Percentiles rank a stretch among this genome's conserved stretches.
phyloP scores from a whole-genome alignment of 169 alveolate species.

The Perkinsus olseni region DNA sequence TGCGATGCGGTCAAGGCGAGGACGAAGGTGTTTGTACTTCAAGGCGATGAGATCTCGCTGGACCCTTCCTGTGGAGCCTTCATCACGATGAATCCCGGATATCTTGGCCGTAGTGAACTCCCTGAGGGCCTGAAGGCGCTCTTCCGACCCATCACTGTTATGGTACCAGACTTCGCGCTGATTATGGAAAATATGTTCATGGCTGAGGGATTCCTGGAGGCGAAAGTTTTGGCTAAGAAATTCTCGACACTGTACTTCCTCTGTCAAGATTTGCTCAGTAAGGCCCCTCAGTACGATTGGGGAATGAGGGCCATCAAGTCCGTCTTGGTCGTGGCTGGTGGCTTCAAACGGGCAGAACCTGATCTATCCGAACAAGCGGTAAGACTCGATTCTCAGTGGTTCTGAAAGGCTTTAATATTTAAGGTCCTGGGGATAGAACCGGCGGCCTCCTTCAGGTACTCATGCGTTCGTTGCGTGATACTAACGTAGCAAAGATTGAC shows the following conservation, averaged over 20 bases:
- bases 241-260: slow-evolving; percentile 82
- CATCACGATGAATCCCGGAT: slow-evolving; percentile 92
- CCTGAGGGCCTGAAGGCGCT: slow-evolving; percentile 90
- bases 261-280: slow-evolving; percentile 79
- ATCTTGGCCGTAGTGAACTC: slow-evolving; percentile 88
- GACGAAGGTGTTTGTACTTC: slow-evolving; percentile 66
- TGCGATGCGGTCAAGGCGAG: slow-evolving; percentile 80
- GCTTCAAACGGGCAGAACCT: slow-evolving; percentile 86
- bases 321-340: slow-evolving; percentile 92
- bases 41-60: slow-evolving; percentile 81
- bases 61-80: slow-evolving; percentile 89
- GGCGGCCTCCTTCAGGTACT: slow-evolving; percentile 32
- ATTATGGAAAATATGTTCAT: slow-evolving; percentile 92
- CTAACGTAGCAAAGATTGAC: slow-evolving; percentile 82
- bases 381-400: slow-evolving; percentile 2
- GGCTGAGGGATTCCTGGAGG: slow-evolving; percentile 94
- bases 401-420: too few relatives aligned
- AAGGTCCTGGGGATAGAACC: too few relatives aligned
- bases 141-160: slow-evolving; percentile 89
- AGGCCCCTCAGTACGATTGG: slow-evolving; percentile 91
- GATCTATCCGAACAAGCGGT: slow-evolving; percentile 77
- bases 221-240: slow-evolving; percentile 81
- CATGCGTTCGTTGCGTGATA: slow-evolving; percentile 84
- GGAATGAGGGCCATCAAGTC: slow-evolving; percentile 90
- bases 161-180: slow-evolving; percentile 89